phyloP scores from a whole-genome alignment of 1,284 basidiomycete genomes.

The Marasmius oreades region DNA sequence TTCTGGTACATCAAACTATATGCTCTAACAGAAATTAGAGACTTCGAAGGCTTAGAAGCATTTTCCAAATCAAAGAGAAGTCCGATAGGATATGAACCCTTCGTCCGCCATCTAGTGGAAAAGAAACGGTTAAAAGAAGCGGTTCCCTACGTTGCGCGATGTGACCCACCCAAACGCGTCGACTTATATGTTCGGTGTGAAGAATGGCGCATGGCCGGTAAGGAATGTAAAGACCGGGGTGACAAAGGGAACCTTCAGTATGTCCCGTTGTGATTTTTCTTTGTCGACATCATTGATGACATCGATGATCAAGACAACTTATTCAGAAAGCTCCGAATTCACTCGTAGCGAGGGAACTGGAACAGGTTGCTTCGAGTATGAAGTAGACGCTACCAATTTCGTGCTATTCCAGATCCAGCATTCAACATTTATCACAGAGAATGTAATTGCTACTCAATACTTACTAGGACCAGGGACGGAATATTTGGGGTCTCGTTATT shows the following conservation, averaged over 20 bases:
- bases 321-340: conserved; percentile 73
- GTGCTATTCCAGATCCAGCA: too few species aligned
- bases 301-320: conserved; percentile 48
- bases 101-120: conserved; percentile 77
- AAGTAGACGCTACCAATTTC: conserved; percentile 33
- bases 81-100: conserved; percentile 94
- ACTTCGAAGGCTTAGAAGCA: conserved; percentile 81
- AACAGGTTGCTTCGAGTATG: conserved; percentile 65
- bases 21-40: conserved; percentile 70
- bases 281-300: conserved; percentile 7
- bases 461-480: too few species aligned
- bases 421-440: too few species aligned
- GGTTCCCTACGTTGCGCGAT: conserved; percentile 70
- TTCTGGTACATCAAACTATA: conserved; percentile 93
- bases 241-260: conserved; percentile 83
- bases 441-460: not conserved
- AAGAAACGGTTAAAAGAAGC: conserved; percentile 76
- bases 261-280: conserved; percentile 30
- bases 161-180: conserved; percentile 77
- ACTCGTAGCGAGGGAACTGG: conserved; percentile 74
- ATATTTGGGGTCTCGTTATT: not conserved
- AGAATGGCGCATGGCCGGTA: conserved; percentile 85
- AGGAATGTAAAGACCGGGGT: conserved; percentile 82
- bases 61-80: conserved; percentile 86
- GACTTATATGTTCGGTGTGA: conserved; percentile 87